phyloP scores from a whole-genome alignment of 805 yeast species.

The Cyberlindnera petersonii region DNA sequence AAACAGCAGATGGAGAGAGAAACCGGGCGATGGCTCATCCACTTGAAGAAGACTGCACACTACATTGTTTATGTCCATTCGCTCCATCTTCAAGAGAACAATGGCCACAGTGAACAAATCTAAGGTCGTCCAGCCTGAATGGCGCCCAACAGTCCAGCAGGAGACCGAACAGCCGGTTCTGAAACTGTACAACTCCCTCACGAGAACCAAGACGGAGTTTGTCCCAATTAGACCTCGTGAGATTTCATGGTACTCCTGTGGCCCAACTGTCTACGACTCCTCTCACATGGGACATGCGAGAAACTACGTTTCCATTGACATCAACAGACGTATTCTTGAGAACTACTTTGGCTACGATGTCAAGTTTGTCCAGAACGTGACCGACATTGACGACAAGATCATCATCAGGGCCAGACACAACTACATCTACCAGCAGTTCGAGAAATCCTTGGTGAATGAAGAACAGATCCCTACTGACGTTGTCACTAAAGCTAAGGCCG shows the following conservation, averaged over 20 bases:
- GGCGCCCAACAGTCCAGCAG: conserved; percentile 39
- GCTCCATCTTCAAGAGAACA: conserved; percentile 12
- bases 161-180: conserved; percentile 37
- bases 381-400: conserved; percentile 98
- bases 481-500: conserved; percentile 35
- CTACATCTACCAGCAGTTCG: conserved; percentile 65
- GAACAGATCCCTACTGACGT: conserved; percentile 32
- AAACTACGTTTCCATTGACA: conserved; percentile 91
- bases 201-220: conserved; percentile 75
- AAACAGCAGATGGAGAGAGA: too few species aligned
- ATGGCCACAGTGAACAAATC: conserved; percentile 27
- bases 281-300: conserved; percentile 99
- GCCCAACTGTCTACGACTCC: conserved; percentile 96
- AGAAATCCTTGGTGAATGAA: conserved; percentile 28
- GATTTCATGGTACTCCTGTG: conserved; percentile 96
- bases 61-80: conserved; percentile 8
- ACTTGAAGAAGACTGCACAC: too few species aligned
- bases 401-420: conserved; percentile 91
- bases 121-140: conserved; percentile 47
- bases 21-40: too few species aligned
- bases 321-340: conserved; percentile 82
- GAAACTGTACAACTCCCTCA: conserved; percentile 76
- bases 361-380: conserved; percentile 89
- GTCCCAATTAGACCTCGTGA: conserved; percentile 60
- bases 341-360: conserved; percentile 91